phyloP scores from a whole-genome alignment of 148 eudicot species.

The Diospyros lotus region DNA sequence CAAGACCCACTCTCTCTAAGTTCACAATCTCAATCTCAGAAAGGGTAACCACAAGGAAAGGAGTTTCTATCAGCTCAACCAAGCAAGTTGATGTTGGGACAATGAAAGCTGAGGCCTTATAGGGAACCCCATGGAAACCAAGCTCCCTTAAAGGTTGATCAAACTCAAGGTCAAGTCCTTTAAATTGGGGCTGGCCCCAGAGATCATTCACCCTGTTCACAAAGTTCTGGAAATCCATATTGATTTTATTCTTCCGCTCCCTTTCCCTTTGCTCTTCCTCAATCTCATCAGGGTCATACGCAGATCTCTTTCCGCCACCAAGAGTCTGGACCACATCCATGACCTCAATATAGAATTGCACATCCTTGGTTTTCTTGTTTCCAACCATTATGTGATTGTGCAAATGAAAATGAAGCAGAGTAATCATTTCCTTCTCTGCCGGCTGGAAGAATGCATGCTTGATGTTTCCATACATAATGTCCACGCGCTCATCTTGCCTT shows the following conservation, averaged over 20 bases:
- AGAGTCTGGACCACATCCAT: conserved; percentile 84
- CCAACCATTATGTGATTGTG: conserved; percentile 87
- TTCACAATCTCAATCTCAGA: conserved; percentile 79
- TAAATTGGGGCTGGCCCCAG: conserved; percentile 71
- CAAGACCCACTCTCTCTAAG: conserved; percentile 76
- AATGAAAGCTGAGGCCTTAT: conserved; percentile 72
- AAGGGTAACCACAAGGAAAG: conserved; percentile 57
- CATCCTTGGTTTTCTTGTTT: conserved; percentile 85
- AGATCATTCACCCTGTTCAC: conserved; percentile 78
- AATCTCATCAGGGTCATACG: conserved; percentile 79
- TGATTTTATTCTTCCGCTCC: conserved; percentile 76
- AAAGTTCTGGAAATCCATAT: conserved; percentile 65
- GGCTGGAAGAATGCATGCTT: conserved; percentile 91
- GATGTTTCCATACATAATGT: conserved; percentile 58
- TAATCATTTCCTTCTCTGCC: conserved; percentile 84
- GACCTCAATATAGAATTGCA: conserved; percentile 76
- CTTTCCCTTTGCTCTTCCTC: conserved; percentile 87
- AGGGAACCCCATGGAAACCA: conserved; percentile 82
- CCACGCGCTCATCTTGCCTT: conserved; percentile 63
- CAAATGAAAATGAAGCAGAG: conserved; percentile 73
- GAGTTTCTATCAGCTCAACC: conserved; percentile 75
- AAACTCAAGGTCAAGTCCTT: conserved; percentile 64
- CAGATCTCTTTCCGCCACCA: conserved; percentile 75
- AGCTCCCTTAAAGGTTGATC: conserved; percentile 86
- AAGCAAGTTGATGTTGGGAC: conserved; percentile 83